phyloP scores from a whole-genome alignment of 1,284 basidiomycete genomes.

The Sporisorium scitamineum region DNA sequence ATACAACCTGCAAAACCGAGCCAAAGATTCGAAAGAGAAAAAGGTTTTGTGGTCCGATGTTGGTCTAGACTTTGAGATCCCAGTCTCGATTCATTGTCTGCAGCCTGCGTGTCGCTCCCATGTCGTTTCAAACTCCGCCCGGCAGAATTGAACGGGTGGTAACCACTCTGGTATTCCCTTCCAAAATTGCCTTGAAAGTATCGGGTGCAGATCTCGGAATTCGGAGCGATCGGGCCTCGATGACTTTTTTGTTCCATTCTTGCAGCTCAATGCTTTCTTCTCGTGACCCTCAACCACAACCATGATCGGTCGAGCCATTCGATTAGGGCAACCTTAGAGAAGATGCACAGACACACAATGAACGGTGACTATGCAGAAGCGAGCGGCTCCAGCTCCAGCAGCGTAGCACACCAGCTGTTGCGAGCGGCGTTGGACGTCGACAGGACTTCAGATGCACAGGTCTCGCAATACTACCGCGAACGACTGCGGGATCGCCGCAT shows the following conservation, averaged over 20 bases:
- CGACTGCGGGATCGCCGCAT: conserved; percentile 51
- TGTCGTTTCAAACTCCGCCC: not conserved
- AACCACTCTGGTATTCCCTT: not conserved
- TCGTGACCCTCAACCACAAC: not conserved
- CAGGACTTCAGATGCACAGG: conserved; percentile 29
- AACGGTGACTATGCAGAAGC: conserved; percentile 11
- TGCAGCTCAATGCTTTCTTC: not conserved
- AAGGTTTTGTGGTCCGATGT: not conserved
- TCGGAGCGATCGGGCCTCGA: conserved; percentile 2
- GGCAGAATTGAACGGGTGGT: not conserved
- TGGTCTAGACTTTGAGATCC: conserved; percentile 4
- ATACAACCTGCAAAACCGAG: not conserved
- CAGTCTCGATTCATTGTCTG: conserved; percentile 1
- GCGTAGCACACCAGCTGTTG: conserved; percentile 28
- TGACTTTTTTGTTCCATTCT: not conserved
- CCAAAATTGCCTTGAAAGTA: too few species aligned
- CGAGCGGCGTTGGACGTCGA: conserved; percentile 18
- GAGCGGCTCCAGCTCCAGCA: conserved; percentile 22
- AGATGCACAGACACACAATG: conserved; percentile 1
- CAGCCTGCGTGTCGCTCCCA: not conserved
- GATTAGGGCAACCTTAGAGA: not conserved
- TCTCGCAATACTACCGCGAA: conserved; percentile 37
- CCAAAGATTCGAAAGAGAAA: not conserved
- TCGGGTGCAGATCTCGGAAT: not conserved
- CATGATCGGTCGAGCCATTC: not conserved